phyloP scores from a whole-genome alignment of 148 eudicot genomes.

The Vaccinium darrowii region DNA sequence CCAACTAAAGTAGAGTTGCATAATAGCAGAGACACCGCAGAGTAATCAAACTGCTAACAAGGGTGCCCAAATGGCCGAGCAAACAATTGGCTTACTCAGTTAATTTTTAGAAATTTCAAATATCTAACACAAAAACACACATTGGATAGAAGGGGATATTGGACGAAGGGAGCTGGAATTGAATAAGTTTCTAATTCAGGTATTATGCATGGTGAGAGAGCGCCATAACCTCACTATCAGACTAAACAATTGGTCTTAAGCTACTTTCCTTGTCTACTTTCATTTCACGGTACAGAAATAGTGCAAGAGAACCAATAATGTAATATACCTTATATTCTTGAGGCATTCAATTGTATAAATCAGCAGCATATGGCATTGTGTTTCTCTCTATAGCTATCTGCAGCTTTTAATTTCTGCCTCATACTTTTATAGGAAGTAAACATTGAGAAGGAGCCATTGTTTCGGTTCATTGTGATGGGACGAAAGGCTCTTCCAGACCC shows the following conservation, averaged over 20 bases:
- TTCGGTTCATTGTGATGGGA: slow-evolving; percentile 62
- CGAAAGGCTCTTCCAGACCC: slow-evolving; percentile 66
- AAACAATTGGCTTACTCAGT: not conserved
- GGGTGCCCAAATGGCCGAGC: not conserved
- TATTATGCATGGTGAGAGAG: too few relatives aligned
- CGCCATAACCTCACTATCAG: too few relatives aligned
- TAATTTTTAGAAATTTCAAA: not conserved
- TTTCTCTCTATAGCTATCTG: not conserved
- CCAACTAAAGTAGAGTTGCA: not conserved
- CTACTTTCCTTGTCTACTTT: too few relatives aligned
- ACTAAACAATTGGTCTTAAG: too few relatives aligned
- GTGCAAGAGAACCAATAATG: too few relatives aligned
- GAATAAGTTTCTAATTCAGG: too few relatives aligned
- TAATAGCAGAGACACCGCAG: not conserved
- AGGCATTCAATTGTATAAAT: not conserved
- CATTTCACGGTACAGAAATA: too few relatives aligned
- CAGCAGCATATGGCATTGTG: not conserved
- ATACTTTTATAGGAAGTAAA: slow-evolving; percentile 41
- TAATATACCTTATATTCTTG: not conserved
- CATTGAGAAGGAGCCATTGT: slow-evolving; percentile 44
- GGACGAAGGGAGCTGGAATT: too few relatives aligned
- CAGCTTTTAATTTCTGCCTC: not conserved
- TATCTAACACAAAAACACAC: not conserved
- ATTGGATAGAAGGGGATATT: too few relatives aligned
- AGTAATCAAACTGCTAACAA: not conserved